Evolutionary conservation across 164 flowering plant species (phyloP), one percentile per base, ranked within the genome.

Genomic region (Vitis riparia): DNA sequence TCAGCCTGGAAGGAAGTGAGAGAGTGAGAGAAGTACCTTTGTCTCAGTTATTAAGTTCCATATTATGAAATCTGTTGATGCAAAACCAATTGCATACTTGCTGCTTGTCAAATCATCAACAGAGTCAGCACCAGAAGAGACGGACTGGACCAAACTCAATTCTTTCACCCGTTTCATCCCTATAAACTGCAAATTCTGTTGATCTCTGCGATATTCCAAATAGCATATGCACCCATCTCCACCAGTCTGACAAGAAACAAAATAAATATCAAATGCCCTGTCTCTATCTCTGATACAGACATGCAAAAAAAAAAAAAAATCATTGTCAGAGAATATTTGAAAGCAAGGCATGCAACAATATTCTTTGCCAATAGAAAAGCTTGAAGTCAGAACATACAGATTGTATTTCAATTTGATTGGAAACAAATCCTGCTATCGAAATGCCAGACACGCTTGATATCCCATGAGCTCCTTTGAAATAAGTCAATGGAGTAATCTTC

Each of bases 381-480:
- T 50, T 16, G 11, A 23, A 67, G 44, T 57, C 13, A 23, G 60
- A 27, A 17, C 90, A 70, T 91, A 93, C 99, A 76, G 99, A 92
- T 76, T 71, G 68, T 59, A 96, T 86, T 74, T 89, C 91, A 59
- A 85, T 79, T 75, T 78, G 81, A 74, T 67, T 76, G 55, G 71
- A 68, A 69, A 68, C 70, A 9, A 76, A 63, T 60, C 72, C 68
- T 53, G 81, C 71, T 5, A 89, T 67, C n/a, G 81, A 76, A 67
- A 93, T 81, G 78, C 94, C 89, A 71, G 93, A 73, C 12, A 93
- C 90, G 49, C 83, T 80, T 62, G 97, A 93, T 77, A 96, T 92
- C 62, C 99, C 99, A 85, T 96, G 99, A 75, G 91, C 98, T 69
- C 94, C 98, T 85, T 88, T 96, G 70, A 96, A 96, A 85, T 87